Base-by-base conservation (phyloP, 495 filamentous ascomycete genomes). In the Penicillium taxi region DNA sequence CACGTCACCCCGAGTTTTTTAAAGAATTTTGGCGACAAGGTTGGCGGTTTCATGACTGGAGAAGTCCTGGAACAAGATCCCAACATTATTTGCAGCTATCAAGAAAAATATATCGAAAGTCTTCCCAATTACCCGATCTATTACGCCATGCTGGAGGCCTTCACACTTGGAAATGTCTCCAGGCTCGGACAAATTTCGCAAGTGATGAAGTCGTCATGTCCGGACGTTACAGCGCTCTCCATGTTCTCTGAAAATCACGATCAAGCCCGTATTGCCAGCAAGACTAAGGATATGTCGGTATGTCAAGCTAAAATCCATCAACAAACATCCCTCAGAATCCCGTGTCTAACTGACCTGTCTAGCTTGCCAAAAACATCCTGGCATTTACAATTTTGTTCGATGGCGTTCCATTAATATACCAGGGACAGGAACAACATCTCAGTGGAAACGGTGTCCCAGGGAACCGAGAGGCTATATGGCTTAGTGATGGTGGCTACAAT, bases 231-330 rank as follows among this genome's bases (percentile, higher is more conserved):
- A 11, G 58, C 78, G 1, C 69, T 85, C 3, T 75, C 80, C 12
- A 77, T 70, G 3, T 93, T 93, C 64, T 55, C 78, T 3, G 85
- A 89, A 49, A 91, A 91, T 50, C 85, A 91, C 48, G 85, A 91
- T 50, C 58, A 76, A 7, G 44, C 66, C 4, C 73, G 83, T 2
- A 82, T 84, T 46, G 55, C 75, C 5, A 77, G 67, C 19, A 34
- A 60, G 64, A 46, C 42, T 4, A 26, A 51, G 3, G 62, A 67
- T 34, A 33, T 61, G n/a, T 70, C 59, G 52, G 63, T 67, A 58
- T 45, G 59, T 29, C 14, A 28, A 12, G 9, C 19, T 23, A 11
- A 11, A 2, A 8, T 12, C 3, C 7, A 13, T 38, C 6, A 9
- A 2, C 13, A 11, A 36, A 5, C 11, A 8, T 9, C 8, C 35